Evolutionary conservation across 176 grass and related monocot species (phyloP).

Genomic region (Oryza glaberrima): DNA sequence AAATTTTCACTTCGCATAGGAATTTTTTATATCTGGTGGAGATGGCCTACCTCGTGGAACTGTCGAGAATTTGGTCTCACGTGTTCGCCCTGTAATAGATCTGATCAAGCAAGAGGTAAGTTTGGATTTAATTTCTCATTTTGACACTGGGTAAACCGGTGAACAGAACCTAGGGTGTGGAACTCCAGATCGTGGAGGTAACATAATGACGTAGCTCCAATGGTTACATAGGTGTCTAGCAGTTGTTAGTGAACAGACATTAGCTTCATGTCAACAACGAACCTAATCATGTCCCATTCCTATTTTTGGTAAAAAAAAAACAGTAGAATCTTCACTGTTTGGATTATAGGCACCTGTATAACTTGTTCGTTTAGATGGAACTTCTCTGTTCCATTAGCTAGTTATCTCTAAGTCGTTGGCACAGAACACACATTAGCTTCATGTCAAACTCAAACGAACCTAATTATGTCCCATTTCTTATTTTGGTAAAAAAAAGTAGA

Average conservation of each 20-base stretch:
- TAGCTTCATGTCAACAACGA: not conserved
- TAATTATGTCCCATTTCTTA: not conserved
- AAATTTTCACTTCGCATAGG: conserved; percentile 53
- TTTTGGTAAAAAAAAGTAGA: not conserved
- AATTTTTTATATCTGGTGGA: conserved; percentile 99
- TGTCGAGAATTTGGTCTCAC: conserved; percentile 89
- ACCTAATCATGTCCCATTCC: not conserved
- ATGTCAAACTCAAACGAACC: not conserved
- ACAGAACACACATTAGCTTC: not conserved
- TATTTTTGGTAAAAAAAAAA: not conserved
- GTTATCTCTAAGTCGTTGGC: not conserved
- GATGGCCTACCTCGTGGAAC: conserved; percentile 99
- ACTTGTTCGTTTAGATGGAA: not conserved
- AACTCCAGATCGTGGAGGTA: not conserved
- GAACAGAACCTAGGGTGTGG: not conserved
- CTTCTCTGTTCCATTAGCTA: not conserved
- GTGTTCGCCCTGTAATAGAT: conserved; percentile 81
- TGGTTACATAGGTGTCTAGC: not conserved
- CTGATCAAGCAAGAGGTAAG: conserved; percentile 89
- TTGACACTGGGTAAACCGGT: not conserved
- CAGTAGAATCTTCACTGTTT: not conserved
- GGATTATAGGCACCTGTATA: not conserved
- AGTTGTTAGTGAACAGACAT: not conserved
- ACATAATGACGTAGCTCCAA: not conserved
- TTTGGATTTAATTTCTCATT: conserved; percentile 29